These are phyloP conservation scores for Phytopythium helicoides DNA, from an alignment of 352 stramenopile species.

Conservation along the genomic window DNA sequence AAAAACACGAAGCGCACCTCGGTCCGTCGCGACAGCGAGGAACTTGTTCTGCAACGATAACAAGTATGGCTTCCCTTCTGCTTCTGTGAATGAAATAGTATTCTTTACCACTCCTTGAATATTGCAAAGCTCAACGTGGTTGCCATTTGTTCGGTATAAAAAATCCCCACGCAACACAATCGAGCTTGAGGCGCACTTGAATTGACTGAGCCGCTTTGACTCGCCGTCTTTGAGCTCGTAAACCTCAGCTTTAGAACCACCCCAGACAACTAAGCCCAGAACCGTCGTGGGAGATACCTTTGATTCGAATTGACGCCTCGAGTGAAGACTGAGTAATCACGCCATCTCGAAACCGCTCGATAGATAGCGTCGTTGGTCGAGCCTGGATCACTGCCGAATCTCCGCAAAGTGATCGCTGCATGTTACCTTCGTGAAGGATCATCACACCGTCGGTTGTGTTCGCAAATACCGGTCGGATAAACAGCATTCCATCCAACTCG, in stretches of 20 bases:
- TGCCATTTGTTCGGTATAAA: constrained; percentile 82
- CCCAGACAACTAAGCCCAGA: constrained; percentile 82
- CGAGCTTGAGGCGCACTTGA: constrained; percentile 68
- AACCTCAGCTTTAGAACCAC: constrained; percentile 81
- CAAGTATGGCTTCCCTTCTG: constrained; percentile 78
- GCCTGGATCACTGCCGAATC: constrained; percentile 87
- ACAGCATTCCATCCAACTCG: constrained; percentile 70
- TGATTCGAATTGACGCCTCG: constrained; percentile 70
- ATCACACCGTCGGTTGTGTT: constrained; percentile 71
- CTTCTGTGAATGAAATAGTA: constrained; percentile 88
- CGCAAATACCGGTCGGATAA: constrained; percentile 60
- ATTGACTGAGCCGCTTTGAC: constrained; percentile 51
- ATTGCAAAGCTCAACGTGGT: constrained; percentile 89
- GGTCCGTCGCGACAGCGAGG: constrained; percentile 87
- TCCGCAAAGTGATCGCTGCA: constrained; percentile 74
- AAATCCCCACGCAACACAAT: constrained; percentile 85
- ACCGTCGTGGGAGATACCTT: constrained; percentile 82
- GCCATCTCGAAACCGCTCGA: constrained; percentile 75
- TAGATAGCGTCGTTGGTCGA: constrained; percentile 62
- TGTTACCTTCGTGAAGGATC: constrained; percentile 83
- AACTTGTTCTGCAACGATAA: constrained; percentile 90
- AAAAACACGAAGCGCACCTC: constrained; percentile 84
- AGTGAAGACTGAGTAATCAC: constrained; percentile 65
- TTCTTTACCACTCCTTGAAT: constrained; percentile 86
- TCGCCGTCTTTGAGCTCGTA: constrained; percentile 82